Conservation (phyloP, 2,329 filamentous ascomycete genomes). For the Penicillium sp. region DNA sequence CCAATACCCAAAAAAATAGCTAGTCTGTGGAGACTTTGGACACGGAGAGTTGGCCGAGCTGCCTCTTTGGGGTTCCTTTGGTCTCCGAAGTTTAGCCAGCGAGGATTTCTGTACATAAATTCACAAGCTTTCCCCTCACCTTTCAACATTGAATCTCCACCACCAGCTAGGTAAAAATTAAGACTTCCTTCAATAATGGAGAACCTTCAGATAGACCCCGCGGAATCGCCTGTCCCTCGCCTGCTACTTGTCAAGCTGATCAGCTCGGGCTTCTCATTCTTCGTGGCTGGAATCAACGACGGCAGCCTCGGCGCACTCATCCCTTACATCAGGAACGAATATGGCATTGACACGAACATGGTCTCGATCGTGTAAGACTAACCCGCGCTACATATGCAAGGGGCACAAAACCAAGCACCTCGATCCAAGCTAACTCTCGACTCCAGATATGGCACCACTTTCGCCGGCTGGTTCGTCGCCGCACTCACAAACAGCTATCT, state of each 20-base stretch:
- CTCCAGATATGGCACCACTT: slow-evolving; percentile 59
- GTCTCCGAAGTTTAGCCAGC: background rate
- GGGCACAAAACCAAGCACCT: slow-evolving; percentile 13
- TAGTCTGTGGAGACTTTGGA: no score
- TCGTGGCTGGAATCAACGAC: slow-evolving; percentile 69
- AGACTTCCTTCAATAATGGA: background rate
- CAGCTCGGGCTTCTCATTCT: slow-evolving; percentile 65
- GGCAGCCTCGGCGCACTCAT: slow-evolving; percentile 67
- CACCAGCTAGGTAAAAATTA: no score
- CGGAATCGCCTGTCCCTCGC: slow-evolving; percentile 2
- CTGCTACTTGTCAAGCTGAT: slow-evolving; percentile 52
- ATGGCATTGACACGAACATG: slow-evolving; percentile 58
- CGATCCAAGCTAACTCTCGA: background rate
- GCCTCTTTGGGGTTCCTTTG: background rate
- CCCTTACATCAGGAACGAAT: slow-evolving; percentile 65
- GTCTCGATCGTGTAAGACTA: slow-evolving; percentile 56
- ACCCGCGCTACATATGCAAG: background rate
- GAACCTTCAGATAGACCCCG: background rate
- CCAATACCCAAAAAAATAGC: no score
- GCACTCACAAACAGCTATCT: slow-evolving; percentile 58
- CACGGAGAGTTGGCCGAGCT: slow-evolving; percentile 30
- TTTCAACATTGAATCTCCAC: background rate
- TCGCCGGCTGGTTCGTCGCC: slow-evolving; percentile 64
- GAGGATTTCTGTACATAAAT: background rate
- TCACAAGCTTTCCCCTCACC: background rate